A percentile compares a stretch with the other conserved stretches of the same genome.
Evolutionary conservation across 176 grass and related monocot species (phyloP).

Genomic region (Eragrostis curvula): DNA sequence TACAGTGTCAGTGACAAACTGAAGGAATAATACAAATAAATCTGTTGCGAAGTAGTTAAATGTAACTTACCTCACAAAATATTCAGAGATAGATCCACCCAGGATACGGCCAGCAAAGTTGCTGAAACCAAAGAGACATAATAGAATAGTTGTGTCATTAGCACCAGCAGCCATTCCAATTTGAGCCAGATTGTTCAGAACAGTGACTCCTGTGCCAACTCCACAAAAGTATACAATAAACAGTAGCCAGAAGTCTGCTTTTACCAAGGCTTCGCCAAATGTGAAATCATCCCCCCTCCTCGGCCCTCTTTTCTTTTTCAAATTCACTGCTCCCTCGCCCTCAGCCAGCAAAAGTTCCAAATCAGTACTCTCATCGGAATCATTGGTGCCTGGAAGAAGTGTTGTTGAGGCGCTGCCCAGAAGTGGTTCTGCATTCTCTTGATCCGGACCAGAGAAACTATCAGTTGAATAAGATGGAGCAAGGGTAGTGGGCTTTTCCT

Average conservation of each 20-base stretch:
- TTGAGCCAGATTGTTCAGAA: conserved; percentile 95
- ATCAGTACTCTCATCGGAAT: conserved; percentile 66
- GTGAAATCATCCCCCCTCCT: conserved; percentile 93
- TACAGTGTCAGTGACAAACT: not conserved
- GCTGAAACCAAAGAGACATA: conserved; percentile 87
- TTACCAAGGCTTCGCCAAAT: conserved; percentile 84
- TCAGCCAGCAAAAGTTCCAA: conserved; percentile 82
- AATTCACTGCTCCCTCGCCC: conserved; percentile 81
- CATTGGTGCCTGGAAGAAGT: conserved; percentile 33
- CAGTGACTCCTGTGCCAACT: conserved; percentile 90
- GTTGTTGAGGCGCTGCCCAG: conserved; percentile 39
- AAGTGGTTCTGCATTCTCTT: conserved; percentile 67
- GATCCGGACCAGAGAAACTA: conserved; percentile 48
- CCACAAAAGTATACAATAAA: conserved; percentile 86
- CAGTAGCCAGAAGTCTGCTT: conserved; percentile 89
- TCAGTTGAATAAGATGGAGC: conserved; percentile 63
- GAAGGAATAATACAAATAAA: not conserved
- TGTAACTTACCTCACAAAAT: conserved; percentile 79
- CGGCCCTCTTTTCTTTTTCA: conserved; percentile 76
- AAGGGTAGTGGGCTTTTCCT: conserved; percentile 44
- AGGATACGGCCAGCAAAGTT: conserved; percentile 85
- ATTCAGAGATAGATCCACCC: conserved; percentile 75
- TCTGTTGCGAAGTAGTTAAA: conserved; percentile 20
- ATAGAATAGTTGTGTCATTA: conserved; percentile 75
- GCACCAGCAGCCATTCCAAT: conserved; percentile 83